These are phyloP conservation scores for Emydomyces testavorans DNA, from an alignment of 2,329 filamentous ascomycete species.

Conservation along the genomic window DNA sequence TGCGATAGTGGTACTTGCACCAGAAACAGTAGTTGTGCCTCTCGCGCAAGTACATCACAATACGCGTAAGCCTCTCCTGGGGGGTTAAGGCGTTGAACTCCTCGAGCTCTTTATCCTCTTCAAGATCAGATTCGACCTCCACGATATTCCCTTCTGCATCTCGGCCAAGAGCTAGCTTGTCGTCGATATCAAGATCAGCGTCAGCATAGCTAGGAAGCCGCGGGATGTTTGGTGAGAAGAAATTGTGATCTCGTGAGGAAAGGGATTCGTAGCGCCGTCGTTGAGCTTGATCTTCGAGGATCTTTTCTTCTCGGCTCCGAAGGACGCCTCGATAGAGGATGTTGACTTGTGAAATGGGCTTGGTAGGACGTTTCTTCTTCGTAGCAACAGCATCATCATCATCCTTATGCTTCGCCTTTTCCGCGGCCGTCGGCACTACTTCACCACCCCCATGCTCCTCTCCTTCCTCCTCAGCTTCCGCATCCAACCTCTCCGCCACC, in stretches of 20 bases:
- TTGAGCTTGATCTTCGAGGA: constrained; percentile 54
- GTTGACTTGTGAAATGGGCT: constrained; percentile 56
- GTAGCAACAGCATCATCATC: constrained; percentile 6
- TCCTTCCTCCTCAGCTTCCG: constrained; percentile 23
- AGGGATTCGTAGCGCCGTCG: constrained; percentile 56
- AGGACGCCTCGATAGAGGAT: constrained; percentile 70
- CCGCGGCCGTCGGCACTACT: background rate
- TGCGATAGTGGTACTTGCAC: constrained; percentile 75
- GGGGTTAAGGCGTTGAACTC: constrained; percentile 61
- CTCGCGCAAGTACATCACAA: constrained; percentile 59
- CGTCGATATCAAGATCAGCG: constrained; percentile 58
- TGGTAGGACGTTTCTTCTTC: constrained; percentile 16
- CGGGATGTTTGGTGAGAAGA: constrained; percentile 22
- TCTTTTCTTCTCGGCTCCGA: constrained; percentile 55
- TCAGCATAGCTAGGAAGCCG: constrained; percentile 43
- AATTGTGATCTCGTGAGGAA: constrained; percentile 27
- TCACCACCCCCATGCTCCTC: constrained; percentile 14
- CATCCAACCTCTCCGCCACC: constrained; percentile 65
- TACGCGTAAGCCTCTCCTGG: constrained; percentile 52
- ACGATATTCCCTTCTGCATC: constrained; percentile 32
- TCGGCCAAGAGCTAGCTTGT: constrained; percentile 56
- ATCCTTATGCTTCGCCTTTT: constrained; percentile 15
- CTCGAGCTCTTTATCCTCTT: constrained; percentile 66
- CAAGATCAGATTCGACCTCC: constrained; percentile 42
- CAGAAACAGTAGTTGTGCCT: constrained; percentile 83